phyloP scores from a whole-genome alignment of 805 yeast genomes.

The Sungouiella blattae region DNA sequence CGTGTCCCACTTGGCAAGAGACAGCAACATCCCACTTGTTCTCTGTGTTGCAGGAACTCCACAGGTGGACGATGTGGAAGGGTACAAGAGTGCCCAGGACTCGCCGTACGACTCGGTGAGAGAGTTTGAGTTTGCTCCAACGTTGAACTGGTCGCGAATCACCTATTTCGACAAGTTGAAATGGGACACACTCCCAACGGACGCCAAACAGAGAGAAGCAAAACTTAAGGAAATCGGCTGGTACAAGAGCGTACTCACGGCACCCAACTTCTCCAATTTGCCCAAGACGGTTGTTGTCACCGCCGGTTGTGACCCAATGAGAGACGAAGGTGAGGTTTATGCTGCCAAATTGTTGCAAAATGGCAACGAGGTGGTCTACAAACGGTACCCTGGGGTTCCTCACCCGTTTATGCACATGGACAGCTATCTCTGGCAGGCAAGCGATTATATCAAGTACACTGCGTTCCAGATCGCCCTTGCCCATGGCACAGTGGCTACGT shows the following conservation, averaged over 20 bases:
- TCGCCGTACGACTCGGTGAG: constrained; percentile 22
- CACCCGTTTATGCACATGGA: constrained; percentile 35
- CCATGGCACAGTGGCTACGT: constrained; percentile 10
- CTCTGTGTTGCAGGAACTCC: constrained; percentile 29
- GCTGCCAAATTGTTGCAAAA: constrained; percentile 21
- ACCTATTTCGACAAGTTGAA: constrained; percentile 27
- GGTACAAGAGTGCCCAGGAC: constrained; percentile 18
- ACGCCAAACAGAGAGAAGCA: constrained; percentile 8
- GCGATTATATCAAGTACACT: constrained; percentile 22
- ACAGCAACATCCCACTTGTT: constrained; percentile 18
- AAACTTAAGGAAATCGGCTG: constrained; percentile 24
- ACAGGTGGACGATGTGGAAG: constrained; percentile 26
- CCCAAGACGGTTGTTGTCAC: constrained; percentile 26
- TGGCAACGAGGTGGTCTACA: constrained; percentile 21
- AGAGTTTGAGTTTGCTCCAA: constrained; percentile 30
- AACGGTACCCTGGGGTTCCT: constrained; percentile 29
- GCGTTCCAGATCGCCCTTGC: constrained; percentile 26
- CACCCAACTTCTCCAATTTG: constrained; percentile 22
- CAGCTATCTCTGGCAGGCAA: constrained; percentile 25
- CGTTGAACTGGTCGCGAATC: constrained; percentile 27
- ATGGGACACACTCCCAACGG: constrained; percentile 21
- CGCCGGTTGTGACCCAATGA: constrained; percentile 31
- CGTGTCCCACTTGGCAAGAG: constrained; percentile 25
- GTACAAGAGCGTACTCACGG: constrained; percentile 23
- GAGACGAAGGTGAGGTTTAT: constrained; percentile 30